These are phyloP conservation scores for Friedmanniomyces simplex DNA, from an alignment of 495 filamentous ascomycete genomes.

Conservation along the genomic window DNA sequence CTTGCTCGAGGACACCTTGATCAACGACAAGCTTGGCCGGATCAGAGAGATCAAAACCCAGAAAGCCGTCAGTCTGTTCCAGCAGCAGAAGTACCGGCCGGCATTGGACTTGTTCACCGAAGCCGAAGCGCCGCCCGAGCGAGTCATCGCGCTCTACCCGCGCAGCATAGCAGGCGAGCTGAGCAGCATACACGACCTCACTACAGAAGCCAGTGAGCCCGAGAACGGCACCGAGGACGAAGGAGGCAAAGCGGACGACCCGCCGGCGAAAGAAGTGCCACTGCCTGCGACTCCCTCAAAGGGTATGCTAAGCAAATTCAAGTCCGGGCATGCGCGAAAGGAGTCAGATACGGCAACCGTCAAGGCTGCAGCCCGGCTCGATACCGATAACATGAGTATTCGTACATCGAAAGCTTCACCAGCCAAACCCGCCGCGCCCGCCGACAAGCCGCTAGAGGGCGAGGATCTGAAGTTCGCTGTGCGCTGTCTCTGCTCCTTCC, in stretches of 20 bases:
- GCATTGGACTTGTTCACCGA: slow-evolving; percentile 84
- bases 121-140: slow-evolving; percentile 77
- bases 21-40: slow-evolving; percentile 71
- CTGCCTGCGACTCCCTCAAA: slow-evolving; percentile 20
- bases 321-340: slow-evolving; percentile 41
- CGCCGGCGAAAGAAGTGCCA: slow-evolving; percentile 18
- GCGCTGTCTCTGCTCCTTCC: slow-evolving; percentile 68
- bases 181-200: slow-evolving; percentile 40
- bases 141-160: slow-evolving; percentile 79
- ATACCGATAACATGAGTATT: slow-evolving; percentile 41
- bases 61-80: slow-evolving; percentile 80
- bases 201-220: slow-evolving; percentile 19
- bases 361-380: slow-evolving; percentile 44
- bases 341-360: slow-evolving; percentile 57
- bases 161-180: slow-evolving; percentile 72
- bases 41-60: slow-evolving; percentile 76
- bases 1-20: slow-evolving; percentile 85
- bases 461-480: slow-evolving; percentile 75
- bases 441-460: slow-evolving; percentile 50
- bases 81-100: slow-evolving; percentile 71
- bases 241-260: slow-evolving; percentile 25
- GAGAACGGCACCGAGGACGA: slow-evolving; percentile 33
- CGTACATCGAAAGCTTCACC: slow-evolving; percentile 17
- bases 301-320: slow-evolving; percentile 39
- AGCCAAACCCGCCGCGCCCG: slow-evolving; percentile 26